Conservation (phyloP, 495 filamentous ascomycete species). For the Extremus antarcticus region DNA sequence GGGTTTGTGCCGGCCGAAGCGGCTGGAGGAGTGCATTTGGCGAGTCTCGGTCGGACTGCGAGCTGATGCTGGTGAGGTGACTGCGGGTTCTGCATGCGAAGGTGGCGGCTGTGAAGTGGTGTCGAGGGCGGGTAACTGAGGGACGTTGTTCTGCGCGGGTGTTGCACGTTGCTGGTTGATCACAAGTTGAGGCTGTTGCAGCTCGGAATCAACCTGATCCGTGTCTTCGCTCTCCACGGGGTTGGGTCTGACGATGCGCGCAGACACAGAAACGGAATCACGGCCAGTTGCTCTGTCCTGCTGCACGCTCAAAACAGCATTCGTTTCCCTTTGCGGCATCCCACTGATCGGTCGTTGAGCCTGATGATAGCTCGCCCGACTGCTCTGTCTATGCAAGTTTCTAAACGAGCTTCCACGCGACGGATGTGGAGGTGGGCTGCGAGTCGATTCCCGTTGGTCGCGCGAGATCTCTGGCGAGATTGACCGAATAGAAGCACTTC, state of each 20-base stretch:
- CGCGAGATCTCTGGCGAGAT: neutral
- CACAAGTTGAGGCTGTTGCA: neutral
- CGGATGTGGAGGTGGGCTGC: neutral
- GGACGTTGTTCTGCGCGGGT: neutral
- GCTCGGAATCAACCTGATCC: neutral
- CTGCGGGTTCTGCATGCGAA: constrained; percentile 22
- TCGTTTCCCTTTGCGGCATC: neutral
- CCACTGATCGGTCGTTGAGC: neutral
- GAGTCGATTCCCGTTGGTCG: neutral
- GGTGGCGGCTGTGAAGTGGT: neutral
- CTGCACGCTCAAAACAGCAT: constrained; percentile 12
- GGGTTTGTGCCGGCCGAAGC: constrained; percentile 29
- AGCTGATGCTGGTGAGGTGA: constrained; percentile 34
- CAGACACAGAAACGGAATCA: constrained; percentile 70
- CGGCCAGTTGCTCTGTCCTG: constrained; percentile 24
- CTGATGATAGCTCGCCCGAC: constrained; percentile 1
- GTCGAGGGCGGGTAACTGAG: constrained; percentile 2
- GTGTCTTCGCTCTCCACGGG: constrained; percentile 34
- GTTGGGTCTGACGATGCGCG: constrained; percentile 53
- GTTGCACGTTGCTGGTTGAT: neutral
- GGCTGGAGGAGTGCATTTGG: constrained; percentile 11
- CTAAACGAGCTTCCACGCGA: neutral
- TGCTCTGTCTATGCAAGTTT: constrained; percentile 2
- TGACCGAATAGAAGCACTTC: neutral
- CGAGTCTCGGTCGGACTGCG: constrained; percentile 26